phyloP scores from a whole-genome alignment of 75 land plant species.

The Larix kaempferi region DNA sequence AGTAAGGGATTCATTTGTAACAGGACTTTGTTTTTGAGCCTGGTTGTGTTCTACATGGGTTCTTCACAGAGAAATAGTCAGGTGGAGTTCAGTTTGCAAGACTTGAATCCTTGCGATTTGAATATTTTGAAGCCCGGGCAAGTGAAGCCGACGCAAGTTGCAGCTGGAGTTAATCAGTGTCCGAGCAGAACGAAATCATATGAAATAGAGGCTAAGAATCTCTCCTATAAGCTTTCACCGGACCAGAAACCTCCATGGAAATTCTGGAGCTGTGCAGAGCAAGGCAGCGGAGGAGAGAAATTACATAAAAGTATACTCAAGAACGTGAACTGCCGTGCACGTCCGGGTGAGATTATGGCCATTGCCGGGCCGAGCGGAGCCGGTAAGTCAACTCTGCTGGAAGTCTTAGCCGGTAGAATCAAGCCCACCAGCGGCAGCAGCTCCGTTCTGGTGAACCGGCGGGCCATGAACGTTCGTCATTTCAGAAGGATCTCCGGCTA shows the following conservation, averaged over 20 bases:
- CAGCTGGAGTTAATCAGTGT: background rate
- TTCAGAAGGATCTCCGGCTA: conserved; percentile 71
- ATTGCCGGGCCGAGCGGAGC: conserved; percentile 89
- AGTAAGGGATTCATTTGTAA: too few relatives aligned
- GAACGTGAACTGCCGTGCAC: conserved; percentile 49
- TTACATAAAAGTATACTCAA: conserved; percentile 23
- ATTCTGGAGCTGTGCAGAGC: background rate
- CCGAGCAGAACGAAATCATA: conserved; percentile 15
- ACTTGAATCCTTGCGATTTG: too few relatives aligned
- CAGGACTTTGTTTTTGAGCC: too few relatives aligned
- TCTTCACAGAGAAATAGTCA: too few relatives aligned
- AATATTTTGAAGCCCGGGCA: background rate
- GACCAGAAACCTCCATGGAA: background rate
- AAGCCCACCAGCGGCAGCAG: conserved; percentile 21
- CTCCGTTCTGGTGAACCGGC: conserved; percentile 48
- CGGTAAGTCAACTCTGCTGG: conserved; percentile 72
- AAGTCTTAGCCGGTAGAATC: conserved; percentile 49
- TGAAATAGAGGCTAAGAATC: conserved; percentile 37
- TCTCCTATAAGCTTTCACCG: conserved; percentile 42
- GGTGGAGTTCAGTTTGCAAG: too few relatives aligned
- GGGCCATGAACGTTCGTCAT: conserved; percentile 24
- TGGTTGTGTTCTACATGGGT: too few relatives aligned
- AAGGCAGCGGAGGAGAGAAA: background rate
- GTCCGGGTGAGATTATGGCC: conserved; percentile 66
- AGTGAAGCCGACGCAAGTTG: background rate